Conservation (phyloP, 805 yeast genomes). For the Saturnispora ahearnii region DNA sequence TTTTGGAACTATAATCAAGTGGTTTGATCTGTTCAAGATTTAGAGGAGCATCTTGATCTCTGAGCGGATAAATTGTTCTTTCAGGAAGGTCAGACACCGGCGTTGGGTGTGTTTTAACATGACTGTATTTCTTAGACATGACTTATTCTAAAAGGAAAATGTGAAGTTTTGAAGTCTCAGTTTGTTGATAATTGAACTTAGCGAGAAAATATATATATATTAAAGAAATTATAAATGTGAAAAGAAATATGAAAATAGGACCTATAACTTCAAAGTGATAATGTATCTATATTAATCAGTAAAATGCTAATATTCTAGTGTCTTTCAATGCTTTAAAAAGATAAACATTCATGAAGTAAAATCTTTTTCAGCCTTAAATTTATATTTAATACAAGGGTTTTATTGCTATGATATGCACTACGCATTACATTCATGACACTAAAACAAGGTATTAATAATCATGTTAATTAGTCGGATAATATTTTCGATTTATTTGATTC, state of each 20-base stretch:
- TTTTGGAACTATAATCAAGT: conserved; percentile 36
- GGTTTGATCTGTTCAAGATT: not conserved
- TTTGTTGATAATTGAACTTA: not conserved
- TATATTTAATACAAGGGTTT: no score
- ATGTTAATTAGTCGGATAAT: not conserved
- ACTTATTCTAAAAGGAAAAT: not conserved
- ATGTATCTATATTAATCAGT: no score
- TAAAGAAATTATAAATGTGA: not conserved
- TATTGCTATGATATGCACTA: no score
- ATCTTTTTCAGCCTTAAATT: no score
- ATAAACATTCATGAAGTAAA: no score
- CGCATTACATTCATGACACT: no score
- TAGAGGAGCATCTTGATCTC: not conserved
- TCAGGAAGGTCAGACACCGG: conserved; percentile 2
- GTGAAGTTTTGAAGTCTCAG: not conserved
- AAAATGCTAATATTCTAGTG: no score
- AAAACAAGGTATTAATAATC: no score
- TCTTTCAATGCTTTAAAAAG: no score
- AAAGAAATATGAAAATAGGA: not conserved
- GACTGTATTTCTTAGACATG: conserved; percentile 6
- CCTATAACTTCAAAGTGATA: no score
- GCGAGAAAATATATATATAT: not conserved
- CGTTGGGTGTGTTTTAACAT: conserved; percentile 7
- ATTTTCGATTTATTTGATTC: not conserved
- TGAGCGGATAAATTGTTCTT: not conserved